A percentile compares a stretch with the other conserved stretches of the same genome.
Evolutionary conservation across 306 rosid species (phyloP).

Genomic region (Begonia masoniana): DNA sequence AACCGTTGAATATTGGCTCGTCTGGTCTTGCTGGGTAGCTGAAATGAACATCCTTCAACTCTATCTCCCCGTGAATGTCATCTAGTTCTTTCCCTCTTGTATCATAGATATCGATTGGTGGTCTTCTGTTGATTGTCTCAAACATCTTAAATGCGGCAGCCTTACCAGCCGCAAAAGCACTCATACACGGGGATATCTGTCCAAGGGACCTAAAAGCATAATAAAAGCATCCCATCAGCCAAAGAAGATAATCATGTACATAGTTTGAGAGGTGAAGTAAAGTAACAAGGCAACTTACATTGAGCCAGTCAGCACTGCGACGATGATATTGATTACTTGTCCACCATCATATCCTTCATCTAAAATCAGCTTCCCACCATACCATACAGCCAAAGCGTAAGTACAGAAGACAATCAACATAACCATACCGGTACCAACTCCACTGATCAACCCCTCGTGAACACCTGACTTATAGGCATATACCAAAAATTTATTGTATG

Average conservation of each 20-base stretch:
- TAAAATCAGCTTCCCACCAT: conserved; percentile 61
- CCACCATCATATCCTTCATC: conserved; percentile 77
- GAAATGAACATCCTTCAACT: conserved; percentile 49
- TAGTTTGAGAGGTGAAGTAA: too few relatives aligned
- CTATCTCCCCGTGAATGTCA: conserved; percentile 63
- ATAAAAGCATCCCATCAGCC: background rate
- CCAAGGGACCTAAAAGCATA: conserved; percentile 59
- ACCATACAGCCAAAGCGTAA: conserved; percentile 75
- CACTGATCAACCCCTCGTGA: conserved; percentile 50
- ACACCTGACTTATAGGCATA: conserved; percentile 72
- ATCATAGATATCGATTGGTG: conserved; percentile 66
- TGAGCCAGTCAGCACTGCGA: conserved; percentile 68
- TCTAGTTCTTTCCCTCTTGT: conserved; percentile 43
- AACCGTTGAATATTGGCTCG: conserved; percentile 59
- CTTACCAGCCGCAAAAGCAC: conserved; percentile 82
- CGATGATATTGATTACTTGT: conserved; percentile 53
- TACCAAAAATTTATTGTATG: conserved; percentile 41
- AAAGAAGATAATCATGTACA: too few relatives aligned
- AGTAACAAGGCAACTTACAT: conserved; percentile 32
- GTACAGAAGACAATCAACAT: conserved; percentile 44
- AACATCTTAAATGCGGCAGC: conserved; percentile 96
- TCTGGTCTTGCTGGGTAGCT: conserved; percentile 82
- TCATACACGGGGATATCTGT: conserved; percentile 79
- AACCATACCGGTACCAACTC: conserved; percentile 45
- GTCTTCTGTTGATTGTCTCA: conserved; percentile 61